Base-by-base conservation (phyloP, 768 basidiomycete genomes). In the Lactifluus echinatus region DNA sequence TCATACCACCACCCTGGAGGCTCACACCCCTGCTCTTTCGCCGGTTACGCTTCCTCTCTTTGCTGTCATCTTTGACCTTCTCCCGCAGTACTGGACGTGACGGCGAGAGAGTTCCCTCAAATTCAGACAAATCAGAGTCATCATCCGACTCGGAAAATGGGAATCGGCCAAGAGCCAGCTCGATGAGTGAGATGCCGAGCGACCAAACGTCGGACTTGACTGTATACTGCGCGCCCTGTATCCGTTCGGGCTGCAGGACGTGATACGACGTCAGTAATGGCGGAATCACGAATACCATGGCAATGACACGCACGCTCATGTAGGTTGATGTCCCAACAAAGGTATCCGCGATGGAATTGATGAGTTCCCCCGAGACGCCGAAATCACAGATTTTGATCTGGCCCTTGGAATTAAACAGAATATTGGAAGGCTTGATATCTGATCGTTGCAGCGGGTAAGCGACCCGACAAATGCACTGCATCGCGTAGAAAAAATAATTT, bases 181-280 rank as follows among this genome's bases (percentile, higher is more conserved):
- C 96, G 69, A 98, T 94, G 47, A 99, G 78, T 8, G 93, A 90
- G 67, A 99, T 93, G 29, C 96, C 96, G 43, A 98, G 81, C 0
- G 95, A 97, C 96, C 96, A 99, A 4, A 98, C 95, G 66, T 99
- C 96, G 3, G 94, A 97, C 72, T 98, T 98, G 71, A 99, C 95
- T 28, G 93, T 93, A 71, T 99, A 98, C 67, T 91, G 90, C 1
- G 93, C 93, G 49, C 96, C 96, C 73, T 98, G 95, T 74, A 99
- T 98, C 58, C 96, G 93, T 67, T 99, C 96, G 17, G 96, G 96
- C 96, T 99, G 71, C 34, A 53, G 33, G 47, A 59, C 57, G 50
- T 37, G 37, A 53, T 29, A 54, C 54, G 59, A 60, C 50, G 54
- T 56, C 45, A 51, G 37, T 24, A 46, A 50, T 24, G 14, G 60